These are phyloP conservation scores for Ogataea glucozyma DNA, from an alignment of 805 yeast genomes.

Conservation along the genomic window DNA sequence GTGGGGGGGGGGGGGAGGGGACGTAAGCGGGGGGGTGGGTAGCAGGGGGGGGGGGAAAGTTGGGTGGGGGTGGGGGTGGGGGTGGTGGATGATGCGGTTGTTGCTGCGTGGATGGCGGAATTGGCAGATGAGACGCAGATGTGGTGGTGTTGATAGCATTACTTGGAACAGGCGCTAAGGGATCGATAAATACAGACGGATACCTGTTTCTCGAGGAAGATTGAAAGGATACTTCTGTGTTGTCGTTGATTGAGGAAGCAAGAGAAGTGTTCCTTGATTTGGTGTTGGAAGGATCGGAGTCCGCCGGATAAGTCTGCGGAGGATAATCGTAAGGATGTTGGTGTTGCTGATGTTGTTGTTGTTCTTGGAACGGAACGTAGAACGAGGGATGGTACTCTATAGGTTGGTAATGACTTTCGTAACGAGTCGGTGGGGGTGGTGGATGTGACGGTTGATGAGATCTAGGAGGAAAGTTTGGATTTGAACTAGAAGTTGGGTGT, in stretches of 20 bases:
- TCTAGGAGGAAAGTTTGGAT: too few relatives aligned
- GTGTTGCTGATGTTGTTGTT: slow-evolving; percentile 11
- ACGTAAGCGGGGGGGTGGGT: slow-evolving; percentile 5
- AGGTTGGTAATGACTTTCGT: slow-evolving; percentile 19
- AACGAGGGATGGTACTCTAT: slow-evolving; percentile 22
- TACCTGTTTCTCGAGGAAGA: slow-evolving; percentile 40
- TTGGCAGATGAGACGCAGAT: neutral
- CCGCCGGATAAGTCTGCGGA: slow-evolving; percentile 6
- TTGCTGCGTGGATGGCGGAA: neutral
- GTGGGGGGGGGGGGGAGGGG: slow-evolving; percentile 19
- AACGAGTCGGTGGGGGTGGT: neutral
- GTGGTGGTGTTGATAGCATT: neutral
- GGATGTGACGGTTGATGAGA: too few relatives aligned
- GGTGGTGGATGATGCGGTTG: neutral
- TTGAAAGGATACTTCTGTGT: slow-evolving; percentile 29
- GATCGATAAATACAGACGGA: slow-evolving; percentile 51
- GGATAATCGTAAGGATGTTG: slow-evolving; percentile 13
- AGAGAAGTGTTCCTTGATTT: slow-evolving; percentile 20
- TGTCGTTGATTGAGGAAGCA: slow-evolving; percentile 24
- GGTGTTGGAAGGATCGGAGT: slow-evolving; percentile 12
- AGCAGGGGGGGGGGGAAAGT: slow-evolving; percentile 1
- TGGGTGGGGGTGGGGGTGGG: slow-evolving; percentile 1
- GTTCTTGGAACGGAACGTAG: slow-evolving; percentile 21
- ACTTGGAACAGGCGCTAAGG: slow-evolving; percentile 45
- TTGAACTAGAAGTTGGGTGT: too few relatives aligned